Evolutionary conservation across 345 rosid species (phyloP), one percentile per base, ranked within the genome.

Genomic region (Anastatica hierochuntica): DNA sequence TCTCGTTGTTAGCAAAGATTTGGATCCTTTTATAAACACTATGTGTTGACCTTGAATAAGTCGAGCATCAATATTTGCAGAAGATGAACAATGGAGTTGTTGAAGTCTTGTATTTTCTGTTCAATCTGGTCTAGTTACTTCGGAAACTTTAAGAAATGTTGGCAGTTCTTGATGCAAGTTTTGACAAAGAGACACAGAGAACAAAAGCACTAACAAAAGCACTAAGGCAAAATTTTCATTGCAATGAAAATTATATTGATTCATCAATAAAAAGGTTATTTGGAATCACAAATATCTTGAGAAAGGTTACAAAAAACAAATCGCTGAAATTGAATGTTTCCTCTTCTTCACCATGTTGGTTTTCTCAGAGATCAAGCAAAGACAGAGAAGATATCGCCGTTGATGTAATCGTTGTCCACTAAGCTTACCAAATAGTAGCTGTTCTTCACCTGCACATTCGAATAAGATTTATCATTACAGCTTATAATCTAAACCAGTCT

Each of bases 1-100:
- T 53, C 19, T 40, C 8, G 6, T 30, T 12, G 18, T 60, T 7
- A 15, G 33, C 37, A 50, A 14, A 58, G 17, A 14, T 51, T 51
- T 43, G 66, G 24, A 42, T 12, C 58, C 16, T 61, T 33, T 60
- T 14, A 8, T 26, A 58, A 30, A 30, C 27, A n/a, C 17, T n/a
- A n/a, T 18, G 20, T n/a, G 6, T 19, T 38, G 36, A 16, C 8
- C 5, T 3, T 39, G 21, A 39, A 48, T 47, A 29, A 24, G n/a
- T n/a, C n/a, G n/a, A 21, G 24, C 24, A 2, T 21, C 24, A 21
- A 21, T 21, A 90, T 92, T 66, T 90, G 69, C 84, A 78, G 55
- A 90, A 90, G 90, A 87, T 80, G 68, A 90, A 81, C 77, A 78
- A 82, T 6, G 96, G 95, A 90, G 56, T 49, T 45, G 4, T 88